Evolutionary conservation across 176 grass and related monocot genomes (phyloP).

Genomic region (Aegilops longissima): DNA sequence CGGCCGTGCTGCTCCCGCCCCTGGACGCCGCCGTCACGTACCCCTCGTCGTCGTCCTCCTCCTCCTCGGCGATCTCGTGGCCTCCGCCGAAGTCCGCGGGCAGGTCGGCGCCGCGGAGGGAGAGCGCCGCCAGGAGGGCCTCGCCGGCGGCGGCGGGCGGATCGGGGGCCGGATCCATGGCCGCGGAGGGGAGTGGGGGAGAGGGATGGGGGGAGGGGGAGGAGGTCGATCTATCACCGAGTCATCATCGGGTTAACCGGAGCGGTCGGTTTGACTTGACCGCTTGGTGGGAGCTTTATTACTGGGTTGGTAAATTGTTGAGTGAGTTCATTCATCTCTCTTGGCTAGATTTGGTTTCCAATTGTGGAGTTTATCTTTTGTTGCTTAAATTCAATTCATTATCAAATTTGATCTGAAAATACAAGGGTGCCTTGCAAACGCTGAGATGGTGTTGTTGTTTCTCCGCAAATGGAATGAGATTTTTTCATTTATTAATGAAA

Average conservation of each 20-base stretch:
- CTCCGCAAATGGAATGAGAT: no score
- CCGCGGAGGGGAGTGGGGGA: background rate
- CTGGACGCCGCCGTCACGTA: constrained; percentile 50
- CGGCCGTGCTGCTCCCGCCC: constrained; percentile 35
- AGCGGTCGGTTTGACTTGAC: background rate
- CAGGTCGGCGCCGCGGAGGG: constrained; percentile 45
- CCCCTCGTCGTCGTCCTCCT: constrained; percentile 35
- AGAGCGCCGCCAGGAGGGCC: constrained; percentile 33
- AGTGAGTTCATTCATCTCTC: background rate
- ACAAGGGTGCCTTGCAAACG: no score
- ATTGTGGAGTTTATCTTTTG: no score
- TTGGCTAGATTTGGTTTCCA: no score
- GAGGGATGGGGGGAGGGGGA: no score
- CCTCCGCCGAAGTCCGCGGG: constrained; percentile 50
- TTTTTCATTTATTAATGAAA: no score
- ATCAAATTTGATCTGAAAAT: no score
- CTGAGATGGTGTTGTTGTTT: no score
- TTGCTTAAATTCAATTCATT: no score
- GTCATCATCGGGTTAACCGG: background rate
- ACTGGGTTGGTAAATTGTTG: background rate
- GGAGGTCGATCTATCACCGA: background rate
- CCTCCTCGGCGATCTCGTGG: constrained; percentile 36
- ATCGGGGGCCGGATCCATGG: constrained; percentile 53
- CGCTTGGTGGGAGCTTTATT: background rate
- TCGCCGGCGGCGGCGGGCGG: background rate